Evolutionary conservation across 2,329 filamentous ascomycete genomes (phyloP).

Genomic region (Fusarium sororula): DNA sequence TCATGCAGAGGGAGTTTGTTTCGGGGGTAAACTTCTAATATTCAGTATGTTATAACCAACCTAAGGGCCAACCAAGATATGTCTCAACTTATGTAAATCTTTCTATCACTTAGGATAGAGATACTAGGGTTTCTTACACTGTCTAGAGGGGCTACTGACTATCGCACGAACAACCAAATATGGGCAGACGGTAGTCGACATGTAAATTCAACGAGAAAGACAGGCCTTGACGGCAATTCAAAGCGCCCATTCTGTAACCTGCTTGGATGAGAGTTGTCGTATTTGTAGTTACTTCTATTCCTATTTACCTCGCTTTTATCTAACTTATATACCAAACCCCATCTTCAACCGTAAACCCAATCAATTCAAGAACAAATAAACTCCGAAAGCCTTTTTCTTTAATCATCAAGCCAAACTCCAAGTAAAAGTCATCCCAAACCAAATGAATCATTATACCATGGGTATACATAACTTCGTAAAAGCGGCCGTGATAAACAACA

Average conservation of each 20-base stretch:
- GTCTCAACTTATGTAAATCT: background rate
- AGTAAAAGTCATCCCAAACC: background rate
- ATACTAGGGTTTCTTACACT: background rate
- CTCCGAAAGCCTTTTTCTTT: background rate
- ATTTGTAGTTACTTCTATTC: slow-evolving; percentile 2
- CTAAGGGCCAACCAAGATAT: background rate
- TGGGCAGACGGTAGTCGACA: background rate
- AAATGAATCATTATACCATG: slow-evolving; percentile 9
- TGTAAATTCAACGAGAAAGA: background rate
- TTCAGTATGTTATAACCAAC: background rate
- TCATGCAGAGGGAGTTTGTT: background rate
- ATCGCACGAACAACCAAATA: background rate
- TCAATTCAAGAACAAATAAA: background rate
- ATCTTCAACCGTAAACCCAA: background rate
- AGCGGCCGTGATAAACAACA: slow-evolving; percentile 5
- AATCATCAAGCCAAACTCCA: slow-evolving; percentile 12
- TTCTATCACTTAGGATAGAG: background rate
- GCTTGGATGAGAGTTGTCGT: background rate
- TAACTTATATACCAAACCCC: background rate
- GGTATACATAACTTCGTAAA: slow-evolving; percentile 22
- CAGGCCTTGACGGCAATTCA: background rate
- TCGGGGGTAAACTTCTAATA: background rate
- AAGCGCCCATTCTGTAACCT: background rate
- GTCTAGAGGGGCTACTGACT: background rate
- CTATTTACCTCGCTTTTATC: slow-evolving; percentile 8